Evolutionary conservation across 1,139 yeast genomes (phyloP), one percentile per base, ranked within the genome.

Genomic region (Sugiyamaella novakii): DNA sequence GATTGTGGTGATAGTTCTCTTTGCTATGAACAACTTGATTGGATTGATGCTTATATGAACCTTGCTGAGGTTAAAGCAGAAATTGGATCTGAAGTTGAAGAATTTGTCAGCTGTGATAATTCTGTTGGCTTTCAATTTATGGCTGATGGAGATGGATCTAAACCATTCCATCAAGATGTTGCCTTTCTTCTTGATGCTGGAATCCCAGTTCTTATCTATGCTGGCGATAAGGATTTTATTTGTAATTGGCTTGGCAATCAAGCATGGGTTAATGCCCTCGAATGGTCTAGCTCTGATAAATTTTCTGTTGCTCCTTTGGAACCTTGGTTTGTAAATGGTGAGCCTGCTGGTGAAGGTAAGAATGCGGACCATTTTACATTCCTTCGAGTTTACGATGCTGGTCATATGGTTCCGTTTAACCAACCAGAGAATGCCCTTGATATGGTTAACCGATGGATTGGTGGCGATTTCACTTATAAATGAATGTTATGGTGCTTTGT

Each of bases 161-260:
- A 74, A 60, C 88, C 89, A 1, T 83, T 80, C 77, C 87, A 83
- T 52, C 76, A 74, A 29, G 79, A 74, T 55, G 79, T 85, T 12
- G 74, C 82, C 0, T 78, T 76, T 53, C 69, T 84, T 46, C 72
- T 85, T 51, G 83, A 84, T 92, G 95, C 64, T 18, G 61, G 52
- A 7, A 66, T 87, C 43, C 95, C 95, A n/a, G 87, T 86, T 12
- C 77, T 87, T 62, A 76, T 86, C 53, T 87, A 87, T 61, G 95
- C 92, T 17, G 95, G 95, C 62, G 95, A 87, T 68, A 85, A 86
- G 70, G 95, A 87, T 68, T 87, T 80, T 67, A 87, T 87, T 59
- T 87, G 96, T 71, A 87, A 87, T 71, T 87, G 95, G 95, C 76
- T 87, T 59, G 95, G 95, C 51, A 87, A 86, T 69, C 78, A 78